These are phyloP conservation scores for Linum usitatissimum DNA, from an alignment of 345 rosid genomes.

Conservation along the genomic window DNA sequence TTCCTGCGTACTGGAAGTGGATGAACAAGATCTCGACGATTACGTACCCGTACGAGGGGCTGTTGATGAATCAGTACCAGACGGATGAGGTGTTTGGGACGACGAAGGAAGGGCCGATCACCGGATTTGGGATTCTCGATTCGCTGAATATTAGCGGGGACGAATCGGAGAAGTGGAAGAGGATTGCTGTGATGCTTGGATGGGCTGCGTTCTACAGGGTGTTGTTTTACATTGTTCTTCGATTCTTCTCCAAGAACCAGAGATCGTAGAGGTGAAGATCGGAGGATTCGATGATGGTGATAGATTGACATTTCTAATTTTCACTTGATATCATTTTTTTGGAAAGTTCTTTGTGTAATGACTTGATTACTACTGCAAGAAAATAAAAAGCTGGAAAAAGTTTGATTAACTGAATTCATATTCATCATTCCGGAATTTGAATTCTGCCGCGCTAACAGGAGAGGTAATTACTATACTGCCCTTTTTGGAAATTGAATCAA, in stretches of 20 bases:
- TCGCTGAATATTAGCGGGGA: constrained; percentile 23
- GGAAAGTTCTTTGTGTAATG: too few species aligned
- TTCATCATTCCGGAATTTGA: too few species aligned
- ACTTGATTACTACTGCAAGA: too few species aligned
- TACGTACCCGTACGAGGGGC: constrained; percentile 58
- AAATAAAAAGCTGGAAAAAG: too few species aligned
- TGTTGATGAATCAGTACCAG: constrained; percentile 54
- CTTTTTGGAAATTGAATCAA: too few species aligned
- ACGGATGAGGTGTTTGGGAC: constrained; percentile 15
- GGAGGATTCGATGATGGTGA: background rate
- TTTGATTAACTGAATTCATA: too few species aligned
- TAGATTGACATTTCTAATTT: too few species aligned
- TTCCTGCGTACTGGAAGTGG: constrained; percentile 48
- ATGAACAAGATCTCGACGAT: constrained; percentile 66
- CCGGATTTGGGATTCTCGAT: constrained; percentile 24
- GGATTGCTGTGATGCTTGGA: constrained; percentile 38
- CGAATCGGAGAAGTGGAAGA: constrained; percentile 36
- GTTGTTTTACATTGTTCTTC: constrained; percentile 40
- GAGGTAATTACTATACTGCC: too few species aligned
- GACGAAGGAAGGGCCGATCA: background rate
- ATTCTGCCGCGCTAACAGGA: too few species aligned
- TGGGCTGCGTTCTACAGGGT: constrained; percentile 55
- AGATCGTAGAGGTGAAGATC: constrained; percentile 23
- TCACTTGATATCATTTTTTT: too few species aligned
- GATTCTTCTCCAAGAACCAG: constrained; percentile 53